A percentile compares a stretch with the other conserved stretches of the same genome.
phyloP scores from a whole-genome alignment of 768 basidiomycete species.

The Agrocybe pediades region DNA sequence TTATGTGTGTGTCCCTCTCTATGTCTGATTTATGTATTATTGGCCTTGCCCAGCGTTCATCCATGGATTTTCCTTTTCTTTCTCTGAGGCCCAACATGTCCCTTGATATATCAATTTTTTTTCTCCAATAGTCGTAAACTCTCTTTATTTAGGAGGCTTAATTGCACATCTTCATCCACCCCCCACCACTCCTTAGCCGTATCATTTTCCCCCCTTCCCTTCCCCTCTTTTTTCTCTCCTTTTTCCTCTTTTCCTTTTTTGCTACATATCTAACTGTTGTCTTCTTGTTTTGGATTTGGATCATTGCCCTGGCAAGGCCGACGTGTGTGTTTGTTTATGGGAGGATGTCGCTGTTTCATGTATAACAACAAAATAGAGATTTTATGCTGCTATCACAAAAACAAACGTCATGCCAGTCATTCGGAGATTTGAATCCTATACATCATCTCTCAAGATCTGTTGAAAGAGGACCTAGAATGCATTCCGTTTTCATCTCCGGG shows the following conservation, averaged over 20 bases:
- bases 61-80: constrained; percentile 14
- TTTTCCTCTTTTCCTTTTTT: constrained; percentile 9
- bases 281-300: constrained; percentile 29
- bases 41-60: not conserved
- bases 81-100: constrained; percentile 13
- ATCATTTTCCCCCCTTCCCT: constrained; percentile 7
- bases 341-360: constrained; percentile 36
- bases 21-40: not conserved
- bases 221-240: constrained; percentile 9
- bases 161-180: constrained; percentile 17
- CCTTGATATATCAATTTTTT: constrained; percentile 12
- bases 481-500: too few relatives aligned
- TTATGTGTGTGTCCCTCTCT: not conserved
- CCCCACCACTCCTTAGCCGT: constrained; percentile 19
- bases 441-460: too few relatives aligned
- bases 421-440: too few relatives aligned
- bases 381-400: constrained; percentile 30
- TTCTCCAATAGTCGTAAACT: constrained; percentile 16
- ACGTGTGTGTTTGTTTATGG: constrained; percentile 27
- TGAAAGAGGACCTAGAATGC: too few relatives aligned
- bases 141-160: constrained; percentile 21
- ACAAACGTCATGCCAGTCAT: too few relatives aligned
- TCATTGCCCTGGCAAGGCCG: constrained; percentile 32
- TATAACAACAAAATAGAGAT: constrained; percentile 46
- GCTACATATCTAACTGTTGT: constrained; percentile 36